Conservation (phyloP, 208 protist species). For the Acanthamoeba rhysodes region DNA sequence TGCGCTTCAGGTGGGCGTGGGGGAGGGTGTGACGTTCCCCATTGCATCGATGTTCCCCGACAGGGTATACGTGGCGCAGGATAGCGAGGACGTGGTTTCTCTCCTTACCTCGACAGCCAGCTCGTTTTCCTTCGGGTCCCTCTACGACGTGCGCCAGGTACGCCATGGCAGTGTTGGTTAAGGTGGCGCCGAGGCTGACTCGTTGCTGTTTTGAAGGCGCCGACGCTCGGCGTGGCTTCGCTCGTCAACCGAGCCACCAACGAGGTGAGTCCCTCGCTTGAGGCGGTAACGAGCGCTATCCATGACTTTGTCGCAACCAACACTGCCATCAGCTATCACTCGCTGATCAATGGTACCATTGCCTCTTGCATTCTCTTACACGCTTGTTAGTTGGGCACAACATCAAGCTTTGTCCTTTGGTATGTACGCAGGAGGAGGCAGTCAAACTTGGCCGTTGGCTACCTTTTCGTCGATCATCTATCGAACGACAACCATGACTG, state of each 20-base stretch:
- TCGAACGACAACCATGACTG: neutral
- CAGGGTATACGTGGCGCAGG: neutral
- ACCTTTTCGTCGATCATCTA: conserved; percentile 4
- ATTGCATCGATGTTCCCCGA: neutral
- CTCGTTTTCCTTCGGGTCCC: neutral
- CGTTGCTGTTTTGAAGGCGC: neutral
- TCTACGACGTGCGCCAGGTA: neutral
- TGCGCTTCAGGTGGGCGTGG: neutral
- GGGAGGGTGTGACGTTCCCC: neutral
- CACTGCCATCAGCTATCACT: neutral
- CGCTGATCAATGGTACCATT: neutral
- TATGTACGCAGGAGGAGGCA: neutral
- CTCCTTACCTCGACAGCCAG: neutral
- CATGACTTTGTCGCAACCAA: neutral
- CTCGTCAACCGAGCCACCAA: neutral
- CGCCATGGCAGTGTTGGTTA: no score
- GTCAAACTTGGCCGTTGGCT: neutral
- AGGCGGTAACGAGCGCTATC: neutral
- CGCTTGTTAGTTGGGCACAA: no score
- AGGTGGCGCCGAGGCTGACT: neutral
- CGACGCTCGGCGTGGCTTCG: neutral
- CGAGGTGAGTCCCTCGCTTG: neutral
- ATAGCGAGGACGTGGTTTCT: neutral
- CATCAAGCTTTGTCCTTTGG: no score
- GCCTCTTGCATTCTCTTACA: no score